phyloP scores from a whole-genome alignment of 208 protist genomes.

The Entamoeba moshkovskii region DNA sequence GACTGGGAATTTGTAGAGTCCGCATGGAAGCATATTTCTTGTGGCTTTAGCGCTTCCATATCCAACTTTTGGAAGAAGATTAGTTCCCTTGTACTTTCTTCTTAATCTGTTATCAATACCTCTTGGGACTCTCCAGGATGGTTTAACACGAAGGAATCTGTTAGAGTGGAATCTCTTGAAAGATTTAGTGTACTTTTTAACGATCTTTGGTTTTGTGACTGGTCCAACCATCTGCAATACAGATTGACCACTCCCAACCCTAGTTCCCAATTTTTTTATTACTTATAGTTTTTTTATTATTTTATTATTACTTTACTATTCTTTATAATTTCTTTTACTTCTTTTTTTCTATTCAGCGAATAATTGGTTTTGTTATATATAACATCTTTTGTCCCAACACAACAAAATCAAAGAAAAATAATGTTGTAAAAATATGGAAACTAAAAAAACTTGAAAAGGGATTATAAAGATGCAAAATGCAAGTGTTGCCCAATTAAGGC shows the following conservation, averaged over 20 bases:
- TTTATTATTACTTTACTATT: neutral
- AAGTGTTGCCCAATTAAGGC: neutral
- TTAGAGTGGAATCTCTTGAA: slow-evolving; percentile 83
- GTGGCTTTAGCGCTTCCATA: slow-evolving; percentile 86
- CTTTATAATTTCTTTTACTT: neutral
- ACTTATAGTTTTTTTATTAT: too few species aligned
- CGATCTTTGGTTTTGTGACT: slow-evolving; percentile 62
- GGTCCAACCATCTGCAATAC: slow-evolving; percentile 66
- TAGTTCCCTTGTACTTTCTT: slow-evolving; percentile 84
- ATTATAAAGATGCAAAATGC: neutral
- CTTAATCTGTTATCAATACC: slow-evolving; percentile 94
- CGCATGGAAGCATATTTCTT: slow-evolving; percentile 77
- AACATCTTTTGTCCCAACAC: neutral
- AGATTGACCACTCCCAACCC: neutral
- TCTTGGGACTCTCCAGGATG: slow-evolving; percentile 83
- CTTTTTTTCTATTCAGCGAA: neutral
- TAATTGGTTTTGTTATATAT: neutral
- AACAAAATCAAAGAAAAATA: neutral
- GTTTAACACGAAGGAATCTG: slow-evolving; percentile 66
- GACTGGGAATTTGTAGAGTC: slow-evolving; percentile 86
- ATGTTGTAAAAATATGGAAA: neutral
- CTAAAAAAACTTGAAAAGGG: too few species aligned
- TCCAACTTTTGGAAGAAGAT: slow-evolving; percentile 84
- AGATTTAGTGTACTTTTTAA: slow-evolving; percentile 89
- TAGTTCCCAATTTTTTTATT: neutral